These are phyloP conservation scores for Leccinum griseonigrum DNA, from an alignment of 1,284 basidiomycete species.

Conservation along the genomic window DNA sequence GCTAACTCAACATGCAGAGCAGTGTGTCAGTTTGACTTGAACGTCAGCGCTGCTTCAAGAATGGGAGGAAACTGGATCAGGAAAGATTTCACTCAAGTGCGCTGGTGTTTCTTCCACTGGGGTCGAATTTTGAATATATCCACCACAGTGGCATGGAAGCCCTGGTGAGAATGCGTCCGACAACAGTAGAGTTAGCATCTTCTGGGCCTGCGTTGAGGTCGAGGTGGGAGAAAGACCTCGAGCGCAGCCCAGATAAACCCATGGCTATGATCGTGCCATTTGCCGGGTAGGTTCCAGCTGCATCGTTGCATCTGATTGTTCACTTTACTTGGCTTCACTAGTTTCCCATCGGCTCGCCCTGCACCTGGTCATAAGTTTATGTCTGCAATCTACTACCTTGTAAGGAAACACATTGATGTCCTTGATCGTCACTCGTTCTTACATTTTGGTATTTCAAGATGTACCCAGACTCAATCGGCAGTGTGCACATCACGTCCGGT, in stretches of 20 bases:
- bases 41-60: background rate
- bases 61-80: background rate
- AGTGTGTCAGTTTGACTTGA: background rate
- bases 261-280: conserved; percentile 15
- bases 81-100: background rate
- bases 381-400: conserved; percentile 10
- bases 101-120: background rate
- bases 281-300: conserved; percentile 13
- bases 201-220: conserved; percentile 36
- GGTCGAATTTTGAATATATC: background rate
- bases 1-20: background rate
- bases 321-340: background rate
- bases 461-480: conserved; percentile 31
- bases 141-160: conserved; percentile 36
- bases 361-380: conserved; percentile 11
- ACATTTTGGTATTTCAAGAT: conserved; percentile 13
- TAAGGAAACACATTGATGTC: conserved; percentile 1
- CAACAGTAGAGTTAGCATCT: conserved; percentile 34
- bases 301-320: background rate
- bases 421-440: background rate
- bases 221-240: conserved; percentile 40
- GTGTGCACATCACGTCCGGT: conserved; percentile 29
- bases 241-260: conserved; percentile 23
- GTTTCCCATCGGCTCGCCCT: conserved; percentile 1
- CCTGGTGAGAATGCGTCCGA: conserved; percentile 40